Conservation (phyloP, 768 basidiomycete species). For the Russula brevipes region DNA sequence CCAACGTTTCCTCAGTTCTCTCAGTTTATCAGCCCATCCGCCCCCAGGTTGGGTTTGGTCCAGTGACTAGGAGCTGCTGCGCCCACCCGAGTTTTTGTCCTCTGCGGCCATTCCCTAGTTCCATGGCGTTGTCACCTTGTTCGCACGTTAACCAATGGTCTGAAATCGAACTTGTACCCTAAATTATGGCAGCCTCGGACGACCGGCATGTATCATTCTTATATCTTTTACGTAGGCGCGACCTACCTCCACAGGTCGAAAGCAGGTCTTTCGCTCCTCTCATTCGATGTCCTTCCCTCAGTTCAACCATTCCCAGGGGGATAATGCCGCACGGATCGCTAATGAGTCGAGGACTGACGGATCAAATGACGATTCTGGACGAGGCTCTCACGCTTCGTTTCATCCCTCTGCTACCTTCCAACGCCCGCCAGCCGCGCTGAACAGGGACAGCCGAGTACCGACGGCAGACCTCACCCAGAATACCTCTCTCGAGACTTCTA, state of each 20-base stretch:
- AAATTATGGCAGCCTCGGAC: not conserved
- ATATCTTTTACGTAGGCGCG: not conserved
- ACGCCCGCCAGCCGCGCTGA: not conserved
- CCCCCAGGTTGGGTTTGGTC: no score
- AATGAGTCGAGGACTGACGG: not conserved
- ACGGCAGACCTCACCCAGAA: not conserved
- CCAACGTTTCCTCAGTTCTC: no score
- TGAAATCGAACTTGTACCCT: not conserved
- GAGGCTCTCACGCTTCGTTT: not conserved
- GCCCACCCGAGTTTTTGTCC: no score
- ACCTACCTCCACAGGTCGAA: not conserved
- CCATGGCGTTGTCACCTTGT: no score
- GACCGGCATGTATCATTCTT: not conserved
- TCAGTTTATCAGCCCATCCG: no score
- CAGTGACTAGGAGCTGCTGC: no score
- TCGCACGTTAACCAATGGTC: not conserved
- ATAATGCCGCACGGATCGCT: not conserved
- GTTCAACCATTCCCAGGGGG: not conserved
- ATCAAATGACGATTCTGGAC: not conserved
- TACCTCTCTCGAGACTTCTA: not conserved
- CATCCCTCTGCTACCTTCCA: not conserved
- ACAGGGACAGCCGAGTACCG: not conserved
- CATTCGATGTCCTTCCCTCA: not conserved
- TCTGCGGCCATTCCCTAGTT: no score
- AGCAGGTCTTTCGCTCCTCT: conserved; percentile 17